Percentiles rank a stretch among this genome's conserved stretches.
These are phyloP conservation scores for Silene vulgaris DNA, from an alignment of 179 eudicot genomes.

Conservation along the genomic window DNA sequence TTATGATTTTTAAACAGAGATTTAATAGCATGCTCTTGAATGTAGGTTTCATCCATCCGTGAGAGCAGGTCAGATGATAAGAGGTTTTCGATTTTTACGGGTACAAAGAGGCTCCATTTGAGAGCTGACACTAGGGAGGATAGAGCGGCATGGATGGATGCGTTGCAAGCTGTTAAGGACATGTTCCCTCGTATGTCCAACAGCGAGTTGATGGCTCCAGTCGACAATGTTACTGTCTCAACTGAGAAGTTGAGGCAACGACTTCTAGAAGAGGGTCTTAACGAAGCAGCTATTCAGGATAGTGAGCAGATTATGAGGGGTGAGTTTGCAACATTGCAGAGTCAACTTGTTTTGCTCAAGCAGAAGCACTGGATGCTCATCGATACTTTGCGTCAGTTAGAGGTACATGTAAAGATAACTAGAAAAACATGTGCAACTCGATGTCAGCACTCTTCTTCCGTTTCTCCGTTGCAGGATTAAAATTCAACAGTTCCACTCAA, in stretches of 20 bases:
- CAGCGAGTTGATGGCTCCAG: constrained; percentile 68
- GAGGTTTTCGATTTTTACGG: constrained; percentile 84
- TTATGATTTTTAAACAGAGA: background rate
- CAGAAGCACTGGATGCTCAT: constrained; percentile 74
- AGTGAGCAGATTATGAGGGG: constrained; percentile 72
- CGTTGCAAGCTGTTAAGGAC: constrained; percentile 77
- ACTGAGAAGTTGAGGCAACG: constrained; percentile 70
- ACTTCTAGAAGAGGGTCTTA: constrained; percentile 61
- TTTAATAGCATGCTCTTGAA: background rate
- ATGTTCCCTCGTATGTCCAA: constrained; percentile 88
- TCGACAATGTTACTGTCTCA: constrained; percentile 51
- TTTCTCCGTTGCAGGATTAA: constrained; percentile 24
- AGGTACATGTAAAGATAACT: constrained; percentile 51
- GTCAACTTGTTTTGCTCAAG: constrained; percentile 65
- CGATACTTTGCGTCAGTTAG: constrained; percentile 77
- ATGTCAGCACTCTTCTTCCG: constrained; percentile 30
- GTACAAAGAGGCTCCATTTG: constrained; percentile 77
- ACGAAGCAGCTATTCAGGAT: constrained; percentile 64
- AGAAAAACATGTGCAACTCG: constrained; percentile 26
- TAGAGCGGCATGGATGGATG: constrained; percentile 74
- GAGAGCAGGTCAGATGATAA: constrained; percentile 88
- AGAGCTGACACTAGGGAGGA: constrained; percentile 76
- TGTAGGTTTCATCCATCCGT: constrained; percentile 76
- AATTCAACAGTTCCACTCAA: background rate
- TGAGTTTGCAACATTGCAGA: constrained; percentile 65